phyloP scores from a whole-genome alignment of 2,329 filamentous ascomycete species.

The Diaporthe caulivora region DNA sequence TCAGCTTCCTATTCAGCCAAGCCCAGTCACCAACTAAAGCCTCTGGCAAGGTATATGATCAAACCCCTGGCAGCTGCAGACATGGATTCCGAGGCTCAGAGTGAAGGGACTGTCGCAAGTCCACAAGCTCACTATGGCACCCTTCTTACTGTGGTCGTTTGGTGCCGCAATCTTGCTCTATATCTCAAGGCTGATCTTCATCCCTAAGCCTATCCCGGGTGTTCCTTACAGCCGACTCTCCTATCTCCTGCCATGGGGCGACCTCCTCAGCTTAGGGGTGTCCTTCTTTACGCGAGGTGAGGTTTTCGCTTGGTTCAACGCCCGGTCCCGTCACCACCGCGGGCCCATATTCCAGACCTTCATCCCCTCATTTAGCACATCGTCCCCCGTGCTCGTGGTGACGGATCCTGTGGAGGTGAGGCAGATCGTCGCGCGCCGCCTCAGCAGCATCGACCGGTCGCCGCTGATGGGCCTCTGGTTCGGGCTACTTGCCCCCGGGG shows the following conservation, averaged over 20 bases:
- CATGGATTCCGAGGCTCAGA: not conserved
- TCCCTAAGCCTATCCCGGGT: constrained; percentile 1
- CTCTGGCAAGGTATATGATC: not conserved
- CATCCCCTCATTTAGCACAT: constrained; percentile 5
- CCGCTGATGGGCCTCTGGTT: constrained; percentile 16
- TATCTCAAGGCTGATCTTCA: not conserved
- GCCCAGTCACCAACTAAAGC: not conserved
- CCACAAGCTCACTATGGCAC: not conserved
- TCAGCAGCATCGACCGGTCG: constrained; percentile 19
- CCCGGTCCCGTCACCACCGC: not conserved
- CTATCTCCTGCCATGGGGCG: constrained; percentile 11
- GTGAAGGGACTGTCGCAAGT: not conserved
- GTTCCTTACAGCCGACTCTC: not conserved
- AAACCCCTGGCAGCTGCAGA: not conserved
- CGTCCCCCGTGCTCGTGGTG: not conserved
- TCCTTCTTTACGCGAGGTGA: constrained; percentile 3
- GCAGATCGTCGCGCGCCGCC: constrained; percentile 3
- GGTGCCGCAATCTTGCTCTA: not conserved
- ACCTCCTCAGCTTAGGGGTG: not conserved
- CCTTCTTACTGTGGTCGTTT: not conserved
- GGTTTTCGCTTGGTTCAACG: constrained; percentile 18
- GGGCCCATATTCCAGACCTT: constrained; percentile 8
- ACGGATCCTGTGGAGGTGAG: constrained; percentile 1
- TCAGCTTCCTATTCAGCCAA: not conserved
- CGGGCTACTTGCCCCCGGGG: constrained; percentile 6